Percentiles rank a stretch among this genome's conserved stretches.
Conservation (phyloP, 2,329 filamentous ascomycete genomes). For the Fusarium sp. region DNA sequence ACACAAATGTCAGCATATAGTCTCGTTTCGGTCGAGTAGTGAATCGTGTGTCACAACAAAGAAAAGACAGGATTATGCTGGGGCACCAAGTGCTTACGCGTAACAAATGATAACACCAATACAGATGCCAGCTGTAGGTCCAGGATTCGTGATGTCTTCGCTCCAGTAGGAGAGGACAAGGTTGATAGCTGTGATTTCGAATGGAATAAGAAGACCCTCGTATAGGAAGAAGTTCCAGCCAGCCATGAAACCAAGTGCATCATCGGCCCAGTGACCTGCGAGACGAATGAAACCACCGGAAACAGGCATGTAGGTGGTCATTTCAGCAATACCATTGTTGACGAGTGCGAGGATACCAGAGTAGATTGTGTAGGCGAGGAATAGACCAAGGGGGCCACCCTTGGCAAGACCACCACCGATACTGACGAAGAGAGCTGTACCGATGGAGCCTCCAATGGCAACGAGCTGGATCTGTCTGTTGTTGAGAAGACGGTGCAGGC, state of each 20-base stretch:
- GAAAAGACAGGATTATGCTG: constrained; percentile 5
- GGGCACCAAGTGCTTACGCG: constrained; percentile 57
- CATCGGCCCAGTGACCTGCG: constrained; percentile 73
- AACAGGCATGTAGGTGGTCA: constrained; percentile 71
- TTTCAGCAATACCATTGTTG: constrained; percentile 74
- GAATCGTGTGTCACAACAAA: constrained; percentile 7
- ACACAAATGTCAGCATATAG: constrained; percentile 47
- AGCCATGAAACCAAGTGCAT: constrained; percentile 68
- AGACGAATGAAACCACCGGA: constrained; percentile 72
- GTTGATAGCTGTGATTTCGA: constrained; percentile 57
- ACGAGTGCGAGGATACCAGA: constrained; percentile 66
- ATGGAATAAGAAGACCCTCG: constrained; percentile 57
- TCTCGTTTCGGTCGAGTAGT: constrained; percentile 12
- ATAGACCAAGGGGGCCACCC: constrained; percentile 61
- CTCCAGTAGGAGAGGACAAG: constrained; percentile 57
- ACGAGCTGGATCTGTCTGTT: constrained; percentile 69
- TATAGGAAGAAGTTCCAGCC: constrained; percentile 61
- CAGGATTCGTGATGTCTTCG: constrained; percentile 64
- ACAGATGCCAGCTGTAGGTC: constrained; percentile 73
- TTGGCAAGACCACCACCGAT: constrained; percentile 65
- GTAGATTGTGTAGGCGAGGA: constrained; percentile 70
- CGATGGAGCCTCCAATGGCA: constrained; percentile 68
- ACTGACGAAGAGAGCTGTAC: constrained; percentile 69
- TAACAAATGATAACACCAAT: constrained; percentile 65
- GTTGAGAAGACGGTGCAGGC: constrained; percentile 60